Percentiles rank a stretch among this genome's conserved stretches.
Evolutionary conservation across 257 asterid genomes (phyloP).

Genomic region (Petrea volubilis): DNA sequence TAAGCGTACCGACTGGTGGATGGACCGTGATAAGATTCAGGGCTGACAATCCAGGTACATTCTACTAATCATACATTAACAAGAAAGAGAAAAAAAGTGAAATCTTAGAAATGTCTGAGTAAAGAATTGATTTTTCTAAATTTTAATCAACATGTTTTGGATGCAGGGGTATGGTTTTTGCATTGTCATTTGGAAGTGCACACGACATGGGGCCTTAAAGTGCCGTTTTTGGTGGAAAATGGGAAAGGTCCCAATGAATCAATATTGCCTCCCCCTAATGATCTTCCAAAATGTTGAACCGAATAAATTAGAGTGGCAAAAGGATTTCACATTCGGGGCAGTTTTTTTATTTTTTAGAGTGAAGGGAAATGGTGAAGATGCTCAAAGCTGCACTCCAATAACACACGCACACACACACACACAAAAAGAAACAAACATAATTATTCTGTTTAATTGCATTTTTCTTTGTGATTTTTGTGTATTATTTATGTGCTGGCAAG

Average conservation of each 20-base stretch:
- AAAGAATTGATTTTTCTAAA: background rate
- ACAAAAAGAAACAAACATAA: background rate
- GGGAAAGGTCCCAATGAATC: conserved; percentile 61
- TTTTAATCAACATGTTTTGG: background rate
- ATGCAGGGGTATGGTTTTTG: conserved; percentile 71
- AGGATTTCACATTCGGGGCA: background rate
- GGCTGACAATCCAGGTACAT: conserved; percentile 76
- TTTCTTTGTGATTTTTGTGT: background rate
- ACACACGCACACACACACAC: background rate
- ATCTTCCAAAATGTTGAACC: conserved; percentile 64
- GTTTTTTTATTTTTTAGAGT: conserved; percentile 4
- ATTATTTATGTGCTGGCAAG: background rate
- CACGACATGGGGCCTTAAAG: conserved; percentile 83
- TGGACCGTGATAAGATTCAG: conserved; percentile 69
- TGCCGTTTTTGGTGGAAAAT: conserved; percentile 74
- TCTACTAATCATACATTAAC: background rate
- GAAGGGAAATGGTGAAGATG: background rate
- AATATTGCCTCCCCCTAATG: conserved; percentile 60
- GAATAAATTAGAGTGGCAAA: background rate
- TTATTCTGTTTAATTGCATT: background rate
- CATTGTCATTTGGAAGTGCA: conserved; percentile 85
- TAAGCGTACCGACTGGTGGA: conserved; percentile 72
- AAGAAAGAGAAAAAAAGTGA: no score
- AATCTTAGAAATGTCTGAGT: background rate
- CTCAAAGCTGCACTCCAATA: conserved; percentile 9